Evolutionary conservation across 768 basidiomycete species (phyloP), one percentile per base, ranked within the genome.

Genomic region (Cubamyces sp.): DNA sequence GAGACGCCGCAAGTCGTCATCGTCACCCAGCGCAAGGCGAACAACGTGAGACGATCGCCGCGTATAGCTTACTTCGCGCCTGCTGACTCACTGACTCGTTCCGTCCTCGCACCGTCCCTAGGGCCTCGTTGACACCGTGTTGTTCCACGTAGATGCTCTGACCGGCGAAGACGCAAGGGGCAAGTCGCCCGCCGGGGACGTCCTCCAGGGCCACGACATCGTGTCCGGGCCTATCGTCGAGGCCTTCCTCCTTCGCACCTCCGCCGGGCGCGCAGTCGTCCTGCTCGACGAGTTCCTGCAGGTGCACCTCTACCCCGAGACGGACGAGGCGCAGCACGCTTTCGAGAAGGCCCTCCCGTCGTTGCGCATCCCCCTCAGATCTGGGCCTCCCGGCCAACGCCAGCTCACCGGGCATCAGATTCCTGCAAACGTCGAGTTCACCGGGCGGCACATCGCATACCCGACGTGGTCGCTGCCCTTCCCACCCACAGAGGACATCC

Each of bases 91-190:
- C 57, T 40, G 47, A n/a, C 46, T 30, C 21, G 34, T 56, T 53
- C 47, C 43, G n/a, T 50, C 45, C 42, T 52, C 34, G 42, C 51
- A 46, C 42, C 21, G 26, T 40, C 54, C 37, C 34, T 61, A 91
- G 88, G 73, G 79, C 8, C 77, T 87, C 45, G 80, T 85, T 8
- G 88, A 90, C 62, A 92, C 90, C 0, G 88, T 91, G 1, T 55
- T 90, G 12, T 92, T 90, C 77, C 88, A 91, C 54, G 75, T 94
- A 34, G 82, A 93, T 64, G 87, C 90, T 0, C 67, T 91, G n/a
- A 93, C 88, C 0, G 92, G 92, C n/a, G 79, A 81, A n/a, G 86
- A 90, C 55, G 53, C 65, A 15, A 54, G 54, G 25, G 75, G 70
- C 14, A 56, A 64, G 43, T 75, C 76, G 15, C 69, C 60, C 59